Base-by-base conservation (phyloP, 2,329 filamentous ascomycete genomes). In the Fusarium phyllophilum region DNA sequence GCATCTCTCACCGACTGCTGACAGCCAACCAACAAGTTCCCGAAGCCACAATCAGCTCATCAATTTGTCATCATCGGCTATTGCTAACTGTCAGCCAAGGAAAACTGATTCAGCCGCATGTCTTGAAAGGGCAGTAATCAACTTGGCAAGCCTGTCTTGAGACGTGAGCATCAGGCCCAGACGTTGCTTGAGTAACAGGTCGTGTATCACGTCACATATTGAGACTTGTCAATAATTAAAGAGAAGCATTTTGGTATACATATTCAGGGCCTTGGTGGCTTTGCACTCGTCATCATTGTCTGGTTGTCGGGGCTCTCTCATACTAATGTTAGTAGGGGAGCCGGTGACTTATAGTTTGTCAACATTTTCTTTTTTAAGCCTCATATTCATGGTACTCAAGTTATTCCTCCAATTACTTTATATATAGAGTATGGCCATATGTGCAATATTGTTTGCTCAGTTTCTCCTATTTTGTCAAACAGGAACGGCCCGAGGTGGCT, bases 21-120 rank as follows among this genome's bases (percentile, higher is more conserved):
- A 72, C 48, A 75, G 44, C 68, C 72, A 75, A 74, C 68, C 72
- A 75, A 73, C 72, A 69, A 45, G 39, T 44, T 54, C 52, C 55
- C 42, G 49, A 74, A 72, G 57, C 72, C 59, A 72, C 55, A 60
- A 68, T 68, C 71, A 73, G 72, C 72, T 75, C 72, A 74, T 45
- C 56, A 72, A 59, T 36, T 74, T 67, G 55, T 49, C 48, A 56
- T 54, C 41, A 67, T 60, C 45, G 34, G 58, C 44, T 44, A 49
- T 48, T 58, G 49, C 61, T 48, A 52, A 41, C 46, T 51, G 57
- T 58, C 57, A 64, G 57, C 44, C 57, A 64, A 36, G 48, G 61
- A 61, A 39, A 15, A 34, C 15, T 42, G 45, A 42, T 51, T 52
- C 54, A 74, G 71, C 58, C 67, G 38, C 42, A 58, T 45, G 36